Percentiles rank a stretch among this genome's conserved stretches.
Conservation (phyloP, 192 early-diverging fungal genomes). For the Podila epigama region DNA sequence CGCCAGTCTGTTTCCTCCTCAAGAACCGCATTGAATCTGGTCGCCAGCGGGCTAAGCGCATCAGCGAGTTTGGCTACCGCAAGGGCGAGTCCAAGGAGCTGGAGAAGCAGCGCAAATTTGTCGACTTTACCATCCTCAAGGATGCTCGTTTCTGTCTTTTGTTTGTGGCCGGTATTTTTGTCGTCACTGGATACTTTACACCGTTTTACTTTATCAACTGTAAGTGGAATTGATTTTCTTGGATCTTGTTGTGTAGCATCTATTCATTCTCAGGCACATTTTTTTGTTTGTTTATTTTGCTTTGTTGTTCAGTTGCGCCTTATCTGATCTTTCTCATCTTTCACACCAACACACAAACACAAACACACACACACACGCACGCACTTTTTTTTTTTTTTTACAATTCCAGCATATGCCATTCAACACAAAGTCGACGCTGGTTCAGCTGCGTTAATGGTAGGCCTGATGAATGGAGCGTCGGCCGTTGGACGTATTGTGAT, state of each 20-base stretch:
- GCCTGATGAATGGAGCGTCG: constrained; percentile 70
- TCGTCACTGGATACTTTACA: constrained; percentile 30
- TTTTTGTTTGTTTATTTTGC: background rate
- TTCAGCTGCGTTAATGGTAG: constrained; percentile 63
- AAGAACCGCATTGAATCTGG: constrained; percentile 25
- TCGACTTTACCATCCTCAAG: constrained; percentile 41
- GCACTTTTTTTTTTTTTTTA: background rate
- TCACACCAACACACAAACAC: too few species aligned
- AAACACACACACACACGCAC: background rate
- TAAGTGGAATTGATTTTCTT: constrained; percentile 31
- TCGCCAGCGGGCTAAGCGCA: constrained; percentile 23
- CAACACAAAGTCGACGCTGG: constrained; percentile 47
- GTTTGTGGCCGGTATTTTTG: constrained; percentile 45
- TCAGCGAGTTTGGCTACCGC: constrained; percentile 18
- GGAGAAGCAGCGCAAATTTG: constrained; percentile 32
- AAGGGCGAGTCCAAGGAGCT: constrained; percentile 30
- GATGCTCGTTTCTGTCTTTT: constrained; percentile 19
- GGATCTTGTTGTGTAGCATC: too few species aligned
- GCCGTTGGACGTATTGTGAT: constrained; percentile 67
- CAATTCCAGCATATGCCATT: constrained; percentile 50
- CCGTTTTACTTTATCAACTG: constrained; percentile 37
- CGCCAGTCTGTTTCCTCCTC: constrained; percentile 22
- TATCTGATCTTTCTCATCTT: background rate
- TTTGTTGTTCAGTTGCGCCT: background rate
- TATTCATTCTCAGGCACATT: too few species aligned